phyloP scores from a whole-genome alignment of 2,329 filamentous ascomycete species.

The Sordariomycetes sp. region DNA sequence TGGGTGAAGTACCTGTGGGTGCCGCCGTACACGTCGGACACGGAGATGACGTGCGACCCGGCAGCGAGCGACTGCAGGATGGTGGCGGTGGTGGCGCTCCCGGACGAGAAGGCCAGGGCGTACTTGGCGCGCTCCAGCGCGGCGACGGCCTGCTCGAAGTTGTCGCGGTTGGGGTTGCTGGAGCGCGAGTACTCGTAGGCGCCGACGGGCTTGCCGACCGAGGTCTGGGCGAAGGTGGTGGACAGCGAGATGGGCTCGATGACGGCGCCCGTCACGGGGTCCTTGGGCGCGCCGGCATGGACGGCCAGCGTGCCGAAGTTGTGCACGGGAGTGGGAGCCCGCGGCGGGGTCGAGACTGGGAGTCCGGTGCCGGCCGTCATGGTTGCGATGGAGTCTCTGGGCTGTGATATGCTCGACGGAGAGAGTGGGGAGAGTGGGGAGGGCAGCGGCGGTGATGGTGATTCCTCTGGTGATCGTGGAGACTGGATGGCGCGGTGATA shows the following conservation, averaged over 20 bases:
- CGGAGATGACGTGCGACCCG: constrained; percentile 88
- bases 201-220: constrained; percentile 79
- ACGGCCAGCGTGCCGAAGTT: constrained; percentile 90
- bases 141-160: constrained; percentile 87
- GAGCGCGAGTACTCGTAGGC: constrained; percentile 88
- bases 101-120: constrained; percentile 88
- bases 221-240: constrained; percentile 88
- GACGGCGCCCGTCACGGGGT: constrained; percentile 85
- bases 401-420: not conserved
- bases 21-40: constrained; percentile 95
- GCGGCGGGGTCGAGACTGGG: constrained; percentile 16
- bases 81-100: constrained; percentile 84
- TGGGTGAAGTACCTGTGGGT: constrained; percentile 99
- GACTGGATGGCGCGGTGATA: not conserved
- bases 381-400: constrained; percentile 2
- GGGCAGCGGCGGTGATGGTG: not conserved
- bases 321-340: constrained; percentile 53
- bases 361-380: constrained; percentile 20
- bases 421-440: not conserved
- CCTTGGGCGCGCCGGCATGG: constrained; percentile 84
- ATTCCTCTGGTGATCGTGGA: not conserved
- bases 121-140: constrained; percentile 87
- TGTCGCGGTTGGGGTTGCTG: constrained; percentile 87
- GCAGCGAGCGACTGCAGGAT: constrained; percentile 87
- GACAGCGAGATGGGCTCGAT: constrained; percentile 94